Base-by-base conservation (phyloP, 2,329 filamentous ascomycete genomes). In the Leptographium wingfieldii region DNA sequence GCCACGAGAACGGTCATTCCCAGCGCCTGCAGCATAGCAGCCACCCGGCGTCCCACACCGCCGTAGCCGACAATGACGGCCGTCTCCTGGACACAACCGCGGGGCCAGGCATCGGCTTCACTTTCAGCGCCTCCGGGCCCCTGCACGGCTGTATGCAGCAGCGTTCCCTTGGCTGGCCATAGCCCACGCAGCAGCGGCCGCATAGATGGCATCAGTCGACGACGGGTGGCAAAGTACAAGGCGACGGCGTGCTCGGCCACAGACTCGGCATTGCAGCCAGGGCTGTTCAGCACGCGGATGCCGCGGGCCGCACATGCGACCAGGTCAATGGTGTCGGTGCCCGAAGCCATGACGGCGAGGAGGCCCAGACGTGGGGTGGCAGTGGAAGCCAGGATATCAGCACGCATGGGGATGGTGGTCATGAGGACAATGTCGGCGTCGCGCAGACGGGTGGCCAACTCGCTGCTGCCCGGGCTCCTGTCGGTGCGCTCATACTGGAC, bases 391-490 rank as follows among this genome's bases (percentile, higher is more conserved):
- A 64, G 67, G 25, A 61, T 57, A 7, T 60, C 62, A 27, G 68
- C 61, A 5, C 64, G 56, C 27, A 76, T 59, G 3, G 68, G 69
- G 1, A 69, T 62, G 0, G 70, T 64, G 1, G 70, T 72, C 48
- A 68, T 66, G 48, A 75, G 67, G 10, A 71, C 63, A 4, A 76
- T 66, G 59, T 71, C 68, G 49, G 72, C 73, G 55, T 71, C 68
- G 7, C 57, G 43, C 33, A 74, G 67, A 27, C 71, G 65, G 22
- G 63, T 63, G 9, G 40, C 33, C 16, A 56, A 29, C 55, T 56
- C 55, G 16, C 12, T 3, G 66, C 62, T 7, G 71, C 61, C 53
- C 70, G 62, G 22, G 65, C 63, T 7, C 62, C 55, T 9, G 52
- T 52, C 14, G 69, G 70, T 22, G 65, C 60, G 33, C 58, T 43